A percentile compares a stretch with the other conserved stretches of the same genome.
These are phyloP conservation scores for Chrysochromulina parva DNA, from an alignment of 78 protist species.

Conservation along the genomic window DNA sequence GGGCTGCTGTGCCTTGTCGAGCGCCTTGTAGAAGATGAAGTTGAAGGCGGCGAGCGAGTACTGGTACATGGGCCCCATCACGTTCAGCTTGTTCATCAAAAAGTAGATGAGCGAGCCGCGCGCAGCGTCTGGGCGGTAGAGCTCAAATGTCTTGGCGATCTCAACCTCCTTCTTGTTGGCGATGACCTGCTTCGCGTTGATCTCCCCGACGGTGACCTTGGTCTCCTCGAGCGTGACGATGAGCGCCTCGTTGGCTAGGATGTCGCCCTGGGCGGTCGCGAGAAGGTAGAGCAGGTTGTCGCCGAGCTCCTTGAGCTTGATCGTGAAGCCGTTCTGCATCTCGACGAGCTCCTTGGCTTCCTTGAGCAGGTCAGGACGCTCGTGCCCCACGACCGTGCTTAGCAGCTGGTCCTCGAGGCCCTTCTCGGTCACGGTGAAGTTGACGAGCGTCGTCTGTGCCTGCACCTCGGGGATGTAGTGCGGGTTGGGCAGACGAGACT, in stretches of 20 bases:
- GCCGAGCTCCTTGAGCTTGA: conserved; percentile 48
- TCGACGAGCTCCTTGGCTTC: conserved; percentile 44
- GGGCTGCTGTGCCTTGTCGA: conserved; percentile 31
- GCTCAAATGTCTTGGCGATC: conserved; percentile 59
- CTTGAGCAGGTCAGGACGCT: conserved; percentile 83
- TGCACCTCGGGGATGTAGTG: conserved; percentile 87
- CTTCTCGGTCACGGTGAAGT: conserved; percentile 85
- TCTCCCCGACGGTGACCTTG: conserved; percentile 71
- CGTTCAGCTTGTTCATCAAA: conserved; percentile 64
- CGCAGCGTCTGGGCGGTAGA: conserved; percentile 78
- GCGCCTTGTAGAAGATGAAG: conserved; percentile 72
- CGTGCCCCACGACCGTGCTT: conserved; percentile 80
- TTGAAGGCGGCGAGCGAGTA: conserved; percentile 65
- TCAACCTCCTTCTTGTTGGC: conserved; percentile 64
- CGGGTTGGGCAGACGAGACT: conserved; percentile 85
- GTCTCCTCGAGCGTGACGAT: conserved; percentile 77
- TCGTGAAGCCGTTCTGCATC: conserved; percentile 75
- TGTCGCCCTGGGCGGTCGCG: conserved; percentile 71
- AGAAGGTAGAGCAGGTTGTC: conserved; percentile 73
- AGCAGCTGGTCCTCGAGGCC: conserved; percentile 94
- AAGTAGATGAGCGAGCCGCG: conserved; percentile 83
- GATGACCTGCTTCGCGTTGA: conserved; percentile 52
- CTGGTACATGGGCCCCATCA: conserved; percentile 82
- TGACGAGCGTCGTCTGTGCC: conserved; percentile 87
- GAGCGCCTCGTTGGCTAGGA: conserved; percentile 72